Percentiles rank a stretch among this genome's conserved stretches.
Conservation (phyloP, 106 monocot species). For the Narthecium ossifragum region DNA sequence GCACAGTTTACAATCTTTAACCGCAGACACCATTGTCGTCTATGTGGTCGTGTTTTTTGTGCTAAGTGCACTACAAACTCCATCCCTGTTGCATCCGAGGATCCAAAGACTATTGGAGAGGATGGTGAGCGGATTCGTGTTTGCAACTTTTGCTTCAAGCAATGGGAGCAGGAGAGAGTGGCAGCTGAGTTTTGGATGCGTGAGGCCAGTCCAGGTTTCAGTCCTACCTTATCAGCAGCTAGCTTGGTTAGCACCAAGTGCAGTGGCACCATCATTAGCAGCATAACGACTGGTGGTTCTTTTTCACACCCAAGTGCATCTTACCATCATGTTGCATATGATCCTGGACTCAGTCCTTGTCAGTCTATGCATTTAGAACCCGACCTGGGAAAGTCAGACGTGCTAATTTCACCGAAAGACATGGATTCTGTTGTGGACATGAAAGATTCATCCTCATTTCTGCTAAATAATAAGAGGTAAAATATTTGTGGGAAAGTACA, state of each 20-base stretch:
- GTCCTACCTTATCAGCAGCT: conserved; percentile 37
- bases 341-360: conserved; percentile 18
- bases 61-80: conserved; percentile 72
- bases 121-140: conserved; percentile 55
- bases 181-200: conserved; percentile 19
- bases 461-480: too few relatives aligned
- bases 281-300: conserved; percentile 21
- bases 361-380: conserved; percentile 16
- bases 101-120: conserved; percentile 16
- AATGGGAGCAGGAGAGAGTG: conserved; percentile 37
- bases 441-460: conserved; percentile 19
- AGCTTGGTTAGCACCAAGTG: conserved; percentile 69
- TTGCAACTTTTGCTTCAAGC: conserved; percentile 86
- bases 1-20: conserved; percentile 76
- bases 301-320: conserved; percentile 21
- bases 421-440: conserved; percentile 24
- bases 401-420: conserved; percentile 11
- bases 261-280: conserved; percentile 38
- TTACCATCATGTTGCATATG: conserved; percentile 18
- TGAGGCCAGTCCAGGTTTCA: conserved; percentile 29
- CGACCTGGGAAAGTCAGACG: conserved; percentile 29
- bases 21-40: conserved; percentile 80
- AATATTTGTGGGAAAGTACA: not conserved
- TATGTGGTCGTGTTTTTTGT: conserved; percentile 88
- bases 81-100: conserved; percentile 24